Percentiles rank a stretch among this genome's conserved stretches.
These are phyloP conservation scores for Vanrija humicola DNA, from an alignment of 1,284 basidiomycete genomes.

Conservation along the genomic window DNA sequence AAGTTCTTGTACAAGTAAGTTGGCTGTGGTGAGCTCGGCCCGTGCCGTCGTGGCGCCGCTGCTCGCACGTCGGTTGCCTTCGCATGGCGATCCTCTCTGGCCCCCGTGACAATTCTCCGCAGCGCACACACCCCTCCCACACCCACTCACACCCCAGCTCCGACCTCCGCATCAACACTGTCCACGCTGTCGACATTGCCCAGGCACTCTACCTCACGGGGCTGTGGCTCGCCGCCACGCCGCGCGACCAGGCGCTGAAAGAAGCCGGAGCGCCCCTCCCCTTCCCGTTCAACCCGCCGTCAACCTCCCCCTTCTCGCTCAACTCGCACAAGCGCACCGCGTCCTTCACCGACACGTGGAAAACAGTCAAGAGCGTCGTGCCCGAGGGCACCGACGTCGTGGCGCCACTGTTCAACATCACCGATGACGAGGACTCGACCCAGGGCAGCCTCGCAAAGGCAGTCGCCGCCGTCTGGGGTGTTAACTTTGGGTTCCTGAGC, in stretches of 20 bases:
- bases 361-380: conserved; percentile 48
- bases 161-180: conserved; percentile 71
- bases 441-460: conserved; percentile 68
- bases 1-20: conserved; percentile 64
- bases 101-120: neutral
- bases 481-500: conserved; percentile 80
- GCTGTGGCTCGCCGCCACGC: conserved; percentile 29
- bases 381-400: conserved; percentile 57
- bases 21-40: neutral
- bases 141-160: conserved; percentile 47
- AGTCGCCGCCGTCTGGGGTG: conserved; percentile 71
- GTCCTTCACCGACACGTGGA: conserved; percentile 34
- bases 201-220: conserved; percentile 66
- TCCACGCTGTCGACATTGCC: conserved; percentile 73
- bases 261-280: conserved; percentile 64
- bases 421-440: conserved; percentile 75
- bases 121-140: neutral
- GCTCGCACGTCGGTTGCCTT: no score
- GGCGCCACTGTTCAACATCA: conserved; percentile 78
- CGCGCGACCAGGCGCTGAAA: conserved; percentile 20
- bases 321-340: conserved; percentile 12
- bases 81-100: neutral
- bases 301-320: conserved; percentile 9
- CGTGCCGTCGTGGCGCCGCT: no score
- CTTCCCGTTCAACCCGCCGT: conserved; percentile 49